phyloP scores from a whole-genome alignment of 1,139 yeast genomes.

The Lodderomyces parapsilosis region DNA sequence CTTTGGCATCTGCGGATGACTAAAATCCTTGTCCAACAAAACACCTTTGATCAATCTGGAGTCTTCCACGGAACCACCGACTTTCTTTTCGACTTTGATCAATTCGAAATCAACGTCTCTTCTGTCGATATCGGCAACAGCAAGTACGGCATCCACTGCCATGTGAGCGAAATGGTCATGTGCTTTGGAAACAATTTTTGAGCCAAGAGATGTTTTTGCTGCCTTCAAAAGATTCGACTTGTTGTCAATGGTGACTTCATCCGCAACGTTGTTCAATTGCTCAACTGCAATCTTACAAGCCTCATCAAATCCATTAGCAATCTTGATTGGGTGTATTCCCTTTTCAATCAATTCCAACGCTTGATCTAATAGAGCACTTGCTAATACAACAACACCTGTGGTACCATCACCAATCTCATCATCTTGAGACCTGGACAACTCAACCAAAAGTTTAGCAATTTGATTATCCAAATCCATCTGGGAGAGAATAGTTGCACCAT shows the following conservation, averaged over 20 bases:
- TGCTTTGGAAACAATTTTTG: conserved; percentile 91
- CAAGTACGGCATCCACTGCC: conserved; percentile 94
- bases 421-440: conserved; percentile 92
- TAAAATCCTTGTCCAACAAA: conserved; percentile 90
- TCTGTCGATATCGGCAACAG: conserved; percentile 89
- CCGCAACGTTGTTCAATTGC: conserved; percentile 75
- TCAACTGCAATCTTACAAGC: conserved; percentile 89
- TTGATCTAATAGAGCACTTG: conserved; percentile 92
- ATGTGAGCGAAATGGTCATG: conserved; percentile 93
- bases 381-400: conserved; percentile 96
- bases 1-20: conserved; percentile 98
- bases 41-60: conserved; percentile 87
- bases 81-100: conserved; percentile 92
- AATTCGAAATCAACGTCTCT: conserved; percentile 96
- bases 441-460: conserved; percentile 93
- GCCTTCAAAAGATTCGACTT: conserved; percentile 74
- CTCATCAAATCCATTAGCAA: conserved; percentile 96
- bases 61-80: conserved; percentile 90
- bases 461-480: conserved; percentile 97
- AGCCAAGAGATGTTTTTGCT: conserved; percentile 92
- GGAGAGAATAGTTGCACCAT: conserved; percentile 94
- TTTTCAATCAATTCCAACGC: conserved; percentile 92
- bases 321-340: conserved; percentile 95
- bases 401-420: conserved; percentile 99
- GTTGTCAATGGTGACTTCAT: conserved; percentile 51